Base-by-base conservation (phyloP, 164 flowering plant genomes). In the Umbilicus rupestris region DNA sequence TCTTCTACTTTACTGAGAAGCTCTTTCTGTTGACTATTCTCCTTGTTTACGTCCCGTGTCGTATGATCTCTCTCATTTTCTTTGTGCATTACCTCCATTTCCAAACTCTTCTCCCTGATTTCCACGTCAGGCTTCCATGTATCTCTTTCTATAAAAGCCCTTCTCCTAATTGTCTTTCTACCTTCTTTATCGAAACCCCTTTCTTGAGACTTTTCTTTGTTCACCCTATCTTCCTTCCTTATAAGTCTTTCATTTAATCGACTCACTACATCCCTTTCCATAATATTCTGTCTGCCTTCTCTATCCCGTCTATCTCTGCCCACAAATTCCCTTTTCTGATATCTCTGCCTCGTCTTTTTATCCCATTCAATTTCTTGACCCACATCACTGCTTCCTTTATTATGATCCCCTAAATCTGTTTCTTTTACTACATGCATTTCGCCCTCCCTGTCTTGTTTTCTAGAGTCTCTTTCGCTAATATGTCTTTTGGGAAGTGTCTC, bases 71-170 rank as follows among this genome's bases (percentile, higher is more conserved):
- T 55, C 28, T 55, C 60, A 52, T 52, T 52, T 52, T 24, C 29
- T 55, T 28, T 55, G 19, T 28, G 60, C 60, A 55, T 10, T 28
- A 12, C 19, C 33, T 55, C 60, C 19, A 16, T 55, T 55, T 55
- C 60, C 5, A 15, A 28, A 55, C 33, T 28, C 33, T 28, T 28
- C 19, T 55, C 60, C 60, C 60, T 55, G 33, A 55, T 28, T 28
- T 55, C 33, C 11, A 12, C 28, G 60, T 55, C 60, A 55, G 33
- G 60, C 33, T 55, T 55, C 60, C 33, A 28, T 55, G 60, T 55
- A 55, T 16, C 60, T 28, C 33, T 55, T 12, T 55, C 60, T 33
- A 28, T 33, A 28, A 26, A 55, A 55, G 11, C 17, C 31, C 60
- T 9, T 14, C 44, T 55, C 60, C 60, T 55, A 55, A 5, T 55